Evolutionary conservation across 2,329 filamentous ascomycete genomes (phyloP).

Genomic region (Gliomastix tumulicola): DNA sequence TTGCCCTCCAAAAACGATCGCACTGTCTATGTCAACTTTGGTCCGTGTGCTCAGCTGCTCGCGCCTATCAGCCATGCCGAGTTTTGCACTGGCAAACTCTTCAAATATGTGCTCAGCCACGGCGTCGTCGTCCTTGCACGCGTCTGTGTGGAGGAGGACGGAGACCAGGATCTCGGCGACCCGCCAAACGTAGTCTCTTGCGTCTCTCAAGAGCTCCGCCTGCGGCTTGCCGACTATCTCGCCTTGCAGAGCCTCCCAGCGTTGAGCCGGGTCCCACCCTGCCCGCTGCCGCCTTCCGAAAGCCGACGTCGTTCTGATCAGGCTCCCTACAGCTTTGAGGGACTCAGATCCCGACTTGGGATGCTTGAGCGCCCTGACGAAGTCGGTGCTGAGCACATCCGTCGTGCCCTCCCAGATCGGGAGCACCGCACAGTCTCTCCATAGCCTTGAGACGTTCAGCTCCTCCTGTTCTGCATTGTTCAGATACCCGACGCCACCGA

Average conservation of each 20-base stretch:
- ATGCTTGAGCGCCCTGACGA: slow-evolving; percentile 39
- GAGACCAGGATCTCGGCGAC: slow-evolving; percentile 35
- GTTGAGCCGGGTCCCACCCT: slow-evolving; percentile 18
- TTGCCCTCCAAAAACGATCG: no score
- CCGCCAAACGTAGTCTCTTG: slow-evolving; percentile 34
- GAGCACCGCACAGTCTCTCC: slow-evolving; percentile 56
- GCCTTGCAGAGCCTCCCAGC: slow-evolving; percentile 31
- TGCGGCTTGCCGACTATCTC: slow-evolving; percentile 25
- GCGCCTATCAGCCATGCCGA: no score
- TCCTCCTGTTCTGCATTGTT: slow-evolving; percentile 52
- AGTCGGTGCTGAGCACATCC: slow-evolving; percentile 56
- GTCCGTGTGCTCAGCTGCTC: no score
- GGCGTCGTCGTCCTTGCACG: slow-evolving; percentile 22
- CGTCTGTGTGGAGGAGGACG: slow-evolving; percentile 34
- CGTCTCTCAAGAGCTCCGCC: slow-evolving; percentile 34
- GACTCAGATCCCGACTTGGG: slow-evolving; percentile 24
- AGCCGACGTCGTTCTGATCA: slow-evolving; percentile 19
- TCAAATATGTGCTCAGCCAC: slow-evolving; percentile 29
- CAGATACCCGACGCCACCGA: slow-evolving; percentile 62
- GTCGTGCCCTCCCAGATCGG: slow-evolving; percentile 70
- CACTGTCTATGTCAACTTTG: no score
- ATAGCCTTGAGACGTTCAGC: slow-evolving; percentile 59
- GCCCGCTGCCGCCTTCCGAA: slow-evolving; percentile 15
- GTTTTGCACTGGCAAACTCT: slow-evolving; percentile 23
- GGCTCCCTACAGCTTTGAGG: slow-evolving; percentile 32